Base-by-base conservation (phyloP, 805 yeast species). In the Candida khao-thaluensis region DNA sequence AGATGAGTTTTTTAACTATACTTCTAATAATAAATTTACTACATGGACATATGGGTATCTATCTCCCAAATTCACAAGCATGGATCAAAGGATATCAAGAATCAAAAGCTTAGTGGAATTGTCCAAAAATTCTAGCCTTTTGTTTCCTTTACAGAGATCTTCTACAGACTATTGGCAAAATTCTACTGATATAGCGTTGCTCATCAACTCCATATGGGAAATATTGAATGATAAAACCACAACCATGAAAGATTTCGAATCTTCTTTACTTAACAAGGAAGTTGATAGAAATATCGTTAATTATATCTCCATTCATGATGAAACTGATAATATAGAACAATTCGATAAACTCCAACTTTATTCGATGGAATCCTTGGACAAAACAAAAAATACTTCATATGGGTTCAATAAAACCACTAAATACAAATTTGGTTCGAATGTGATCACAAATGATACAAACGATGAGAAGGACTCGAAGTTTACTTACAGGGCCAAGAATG, bases 1-100 rank as follows among this genome's bases (percentile, higher is more conserved):
- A 40, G 96, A 90, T 54, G 95, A 86, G 50, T 82, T 75, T 49
- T 65, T 81, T 49, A 65, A 62, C 30, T 59, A 55, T 35, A 69
- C 67, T 22, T 49, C 53, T 11, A 55, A 53, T 33, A 59, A 56
- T 43, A 69, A 67, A 42, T 49, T 63, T 40, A 60, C 60, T 38
- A 37, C 67, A 7, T 66, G 73, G 72, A 48, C 49, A 4, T 62
- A 59, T 49, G 71, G 59, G 1, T 35, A 62, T 12, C 27, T 54
- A 37, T 9, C 23, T 3, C 24, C 38, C 7, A 32, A 33, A 9
- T 17, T 20, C 12, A 9, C 35, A 20, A 35, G 17, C 14, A 16
- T 37, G 12, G 34, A 39, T 27, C 41, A 47, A 26, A 40, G 24
- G 7, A 30, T 66, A 37, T 70, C 75, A 28, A 62, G 80, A 40